Conservation (phyloP, 2,329 filamentous ascomycete species). For the Fusarium coffeatum region DNA sequence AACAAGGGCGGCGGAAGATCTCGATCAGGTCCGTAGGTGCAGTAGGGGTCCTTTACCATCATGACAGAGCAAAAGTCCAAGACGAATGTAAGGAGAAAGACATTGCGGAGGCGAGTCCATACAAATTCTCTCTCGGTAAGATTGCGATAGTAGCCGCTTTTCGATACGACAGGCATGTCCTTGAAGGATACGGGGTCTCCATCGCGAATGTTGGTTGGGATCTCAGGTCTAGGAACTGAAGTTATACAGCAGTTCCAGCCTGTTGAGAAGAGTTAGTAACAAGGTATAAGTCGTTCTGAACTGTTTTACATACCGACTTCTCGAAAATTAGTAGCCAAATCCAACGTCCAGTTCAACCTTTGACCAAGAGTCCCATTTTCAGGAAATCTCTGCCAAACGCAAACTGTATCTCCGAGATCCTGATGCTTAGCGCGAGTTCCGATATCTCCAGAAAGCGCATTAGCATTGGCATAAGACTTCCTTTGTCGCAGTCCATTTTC, state of each 20-base stretch:
- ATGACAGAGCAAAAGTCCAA: conserved; percentile 77
- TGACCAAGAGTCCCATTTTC: conserved; percentile 59
- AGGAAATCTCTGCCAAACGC: conserved; percentile 72
- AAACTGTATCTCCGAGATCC: conserved; percentile 55
- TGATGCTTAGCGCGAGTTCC: background rate
- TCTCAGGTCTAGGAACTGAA: conserved; percentile 60
- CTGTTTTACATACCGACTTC: conserved; percentile 59
- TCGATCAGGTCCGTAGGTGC: conserved; percentile 64
- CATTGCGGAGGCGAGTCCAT: conserved; percentile 55
- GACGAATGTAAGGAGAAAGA: conserved; percentile 70
- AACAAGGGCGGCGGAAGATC: conserved; percentile 55
- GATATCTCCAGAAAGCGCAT: background rate
- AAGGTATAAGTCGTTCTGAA: background rate
- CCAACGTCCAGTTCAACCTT: conserved; percentile 66
- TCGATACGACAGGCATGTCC: conserved; percentile 56
- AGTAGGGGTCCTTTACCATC: conserved; percentile 84
- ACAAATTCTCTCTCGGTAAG: conserved; percentile 60
- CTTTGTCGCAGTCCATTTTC: conserved; percentile 34
- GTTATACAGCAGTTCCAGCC: conserved; percentile 69
- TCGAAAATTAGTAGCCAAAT: conserved; percentile 66
- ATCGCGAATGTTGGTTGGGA: conserved; percentile 49
- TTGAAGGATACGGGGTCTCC: conserved; percentile 56
- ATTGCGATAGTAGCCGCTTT: conserved; percentile 59
- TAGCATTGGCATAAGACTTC: conserved; percentile 9
- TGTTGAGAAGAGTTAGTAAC: conserved; percentile 5